Base-by-base conservation (phyloP, 108 stramenopile genomes). In the Nitzschia putrida region DNA sequence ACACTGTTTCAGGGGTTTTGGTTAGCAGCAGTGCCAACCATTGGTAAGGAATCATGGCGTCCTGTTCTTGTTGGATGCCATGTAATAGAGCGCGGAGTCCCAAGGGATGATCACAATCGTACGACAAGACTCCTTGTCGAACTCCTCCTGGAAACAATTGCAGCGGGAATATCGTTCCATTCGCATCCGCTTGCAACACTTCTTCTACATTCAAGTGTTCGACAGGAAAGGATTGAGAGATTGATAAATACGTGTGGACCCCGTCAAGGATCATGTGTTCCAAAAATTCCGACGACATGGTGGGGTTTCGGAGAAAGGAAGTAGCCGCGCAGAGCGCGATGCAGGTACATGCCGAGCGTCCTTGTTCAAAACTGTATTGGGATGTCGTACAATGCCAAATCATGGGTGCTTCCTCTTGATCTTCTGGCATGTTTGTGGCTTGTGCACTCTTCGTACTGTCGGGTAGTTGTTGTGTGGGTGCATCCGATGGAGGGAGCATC, bases 201-300 rank as follows among this genome's bases (percentile, higher is more conserved):
- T 93, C 87, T 64, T 93, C 88, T 10, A 83, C 86, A 12, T 88
- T 90, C 54, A 83, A 59, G 53, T 93, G 92, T 55, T 93, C 88
- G 11, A 80, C 77, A 11, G 51, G 49, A 21, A 64, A 58, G 39
- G 45, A 63, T 21, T 52, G 54, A 5, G 45, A 61, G 11, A 65
- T 21, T 55, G 29, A 21, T 37, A 54, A 57, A 65, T 77, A 89
- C 47, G 37, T 79, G 22, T 34, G n/a, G 37, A 89, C 65, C n/a
- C 91, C 91, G 5, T 81, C 52, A 6, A 21, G 24, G 34, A 89
- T 79, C 10, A 73, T 67, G 37, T 54, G 50, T 21, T 68, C 39
- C 61, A 92, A 69, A 57, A 89, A 85, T 11, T 54, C 53, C 43
- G 75, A 53, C 9, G 60, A 39, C 10, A 88, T 58, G 21, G n/a